phyloP scores from a whole-genome alignment of 371 early-diverging fungal species.

The Rhizopus delemar region DNA sequence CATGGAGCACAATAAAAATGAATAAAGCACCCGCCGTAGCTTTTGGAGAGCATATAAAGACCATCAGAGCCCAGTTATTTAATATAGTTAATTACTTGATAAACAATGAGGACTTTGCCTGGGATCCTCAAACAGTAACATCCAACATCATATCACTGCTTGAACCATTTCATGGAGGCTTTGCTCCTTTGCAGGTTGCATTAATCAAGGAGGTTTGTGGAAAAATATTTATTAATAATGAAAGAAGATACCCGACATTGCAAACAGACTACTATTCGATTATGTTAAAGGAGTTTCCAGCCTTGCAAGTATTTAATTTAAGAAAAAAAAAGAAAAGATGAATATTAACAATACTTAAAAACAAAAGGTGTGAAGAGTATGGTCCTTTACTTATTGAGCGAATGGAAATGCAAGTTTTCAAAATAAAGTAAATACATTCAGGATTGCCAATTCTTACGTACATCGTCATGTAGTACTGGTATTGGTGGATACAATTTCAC shows the following conservation, averaged over 20 bases:
- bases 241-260: neutral
- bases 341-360: neutral
- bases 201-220: neutral
- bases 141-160: neutral
- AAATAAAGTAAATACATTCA: too few species aligned
- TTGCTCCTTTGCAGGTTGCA: neutral
- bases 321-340: neutral
- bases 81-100: neutral
- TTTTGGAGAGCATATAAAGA: slow-evolving; percentile 48
- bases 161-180: slow-evolving; percentile 1
- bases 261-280: neutral
- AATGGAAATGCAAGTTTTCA: neutral
- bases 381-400: neutral
- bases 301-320: neutral
- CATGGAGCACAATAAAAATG: neutral
- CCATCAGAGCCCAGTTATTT: neutral
- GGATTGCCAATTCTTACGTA: too few species aligned
- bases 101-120: neutral
- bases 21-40: slow-evolving; percentile 46
- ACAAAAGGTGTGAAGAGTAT: neutral
- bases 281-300: neutral
- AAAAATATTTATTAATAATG: neutral
- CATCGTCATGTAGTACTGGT: neutral
- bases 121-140: neutral
- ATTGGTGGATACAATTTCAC: neutral